A percentile compares a stretch with the other conserved stretches of the same genome.
Conservation (phyloP, 2,329 filamentous ascomycete species). For the Neofusicoccum laricinum region DNA sequence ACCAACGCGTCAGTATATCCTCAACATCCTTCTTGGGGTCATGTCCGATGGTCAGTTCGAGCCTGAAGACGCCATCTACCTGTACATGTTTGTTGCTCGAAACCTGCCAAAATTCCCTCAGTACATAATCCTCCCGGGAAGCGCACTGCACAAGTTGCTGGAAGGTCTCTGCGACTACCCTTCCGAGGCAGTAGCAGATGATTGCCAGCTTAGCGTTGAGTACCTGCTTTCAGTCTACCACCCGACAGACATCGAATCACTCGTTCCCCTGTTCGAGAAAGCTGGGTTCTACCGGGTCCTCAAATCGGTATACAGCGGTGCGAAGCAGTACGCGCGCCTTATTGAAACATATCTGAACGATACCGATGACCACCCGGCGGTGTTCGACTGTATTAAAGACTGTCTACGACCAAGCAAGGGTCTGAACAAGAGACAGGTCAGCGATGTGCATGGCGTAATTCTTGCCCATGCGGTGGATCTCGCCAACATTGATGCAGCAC, state of each 20-base stretch:
- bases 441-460: slow-evolving; percentile 68
- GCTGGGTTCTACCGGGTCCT: slow-evolving; percentile 88
- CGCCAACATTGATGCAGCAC: slow-evolving; percentile 62
- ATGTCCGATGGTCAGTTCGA: slow-evolving; percentile 78
- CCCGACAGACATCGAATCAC: slow-evolving; percentile 71
- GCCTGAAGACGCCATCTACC: slow-evolving; percentile 80
- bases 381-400: slow-evolving; percentile 77
- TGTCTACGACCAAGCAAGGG: slow-evolving; percentile 65
- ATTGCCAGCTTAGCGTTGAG: slow-evolving; percentile 95
- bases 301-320: slow-evolving; percentile 79
- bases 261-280: slow-evolving; percentile 74
- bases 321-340: slow-evolving; percentile 76
- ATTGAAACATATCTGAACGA: slow-evolving; percentile 84
- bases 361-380: slow-evolving; percentile 65
- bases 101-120: slow-evolving; percentile 96
- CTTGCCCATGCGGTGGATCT: slow-evolving; percentile 64
- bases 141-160: slow-evolving; percentile 76
- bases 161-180: slow-evolving; percentile 82
- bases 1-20: slow-evolving; percentile 85
- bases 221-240: slow-evolving; percentile 93
- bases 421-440: slow-evolving; percentile 66
- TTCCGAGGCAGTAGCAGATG: slow-evolving; percentile 75
- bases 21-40: slow-evolving; percentile 85
- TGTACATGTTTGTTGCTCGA: slow-evolving; percentile 97
- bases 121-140: slow-evolving; percentile 86